phyloP scores from a whole-genome alignment of 2,329 filamentous ascomycete species.

The Xylariaceae sp. region DNA sequence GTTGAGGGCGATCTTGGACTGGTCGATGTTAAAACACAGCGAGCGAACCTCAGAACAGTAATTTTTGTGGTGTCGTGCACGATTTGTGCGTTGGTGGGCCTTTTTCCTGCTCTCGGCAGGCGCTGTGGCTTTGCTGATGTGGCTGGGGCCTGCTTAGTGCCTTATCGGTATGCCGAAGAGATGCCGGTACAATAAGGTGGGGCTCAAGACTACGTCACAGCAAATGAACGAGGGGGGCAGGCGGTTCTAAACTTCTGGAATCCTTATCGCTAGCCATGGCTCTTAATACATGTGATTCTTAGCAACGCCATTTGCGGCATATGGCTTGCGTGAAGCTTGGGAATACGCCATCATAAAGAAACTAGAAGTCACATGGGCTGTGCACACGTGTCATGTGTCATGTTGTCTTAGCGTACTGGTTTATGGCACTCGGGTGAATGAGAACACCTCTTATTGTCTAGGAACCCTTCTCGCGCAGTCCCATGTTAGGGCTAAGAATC shows the following conservation, averaged over 20 bases:
- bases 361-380: too few relatives aligned
- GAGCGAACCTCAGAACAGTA: constrained; percentile 26
- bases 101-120: constrained; percentile 25
- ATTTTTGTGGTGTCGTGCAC: constrained; percentile 30
- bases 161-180: constrained; percentile 59
- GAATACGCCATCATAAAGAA: too few relatives aligned
- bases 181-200: constrained; percentile 3
- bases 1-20: constrained; percentile 23
- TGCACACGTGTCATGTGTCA: too few relatives aligned
- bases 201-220: background rate
- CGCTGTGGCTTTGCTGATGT: constrained; percentile 20
- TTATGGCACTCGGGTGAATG: too few relatives aligned
- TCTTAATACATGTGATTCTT: too few relatives aligned
- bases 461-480: too few relatives aligned
- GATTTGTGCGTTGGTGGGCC: constrained; percentile 30
- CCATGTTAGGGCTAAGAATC: too few relatives aligned
- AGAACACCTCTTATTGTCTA: too few relatives aligned
- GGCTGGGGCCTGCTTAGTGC: constrained; percentile 37
- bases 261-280: too few relatives aligned
- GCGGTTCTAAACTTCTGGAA: background rate
- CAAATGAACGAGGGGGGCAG: background rate
- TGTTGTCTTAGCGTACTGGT: too few relatives aligned
- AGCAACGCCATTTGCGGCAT: too few relatives aligned
- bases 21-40: constrained; percentile 28
- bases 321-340: too few relatives aligned